Percentiles rank a stretch among this genome's conserved stretches.
Evolutionary conservation across 1,284 basidiomycete genomes (phyloP).

Genomic region (Leccinum solheimii): DNA sequence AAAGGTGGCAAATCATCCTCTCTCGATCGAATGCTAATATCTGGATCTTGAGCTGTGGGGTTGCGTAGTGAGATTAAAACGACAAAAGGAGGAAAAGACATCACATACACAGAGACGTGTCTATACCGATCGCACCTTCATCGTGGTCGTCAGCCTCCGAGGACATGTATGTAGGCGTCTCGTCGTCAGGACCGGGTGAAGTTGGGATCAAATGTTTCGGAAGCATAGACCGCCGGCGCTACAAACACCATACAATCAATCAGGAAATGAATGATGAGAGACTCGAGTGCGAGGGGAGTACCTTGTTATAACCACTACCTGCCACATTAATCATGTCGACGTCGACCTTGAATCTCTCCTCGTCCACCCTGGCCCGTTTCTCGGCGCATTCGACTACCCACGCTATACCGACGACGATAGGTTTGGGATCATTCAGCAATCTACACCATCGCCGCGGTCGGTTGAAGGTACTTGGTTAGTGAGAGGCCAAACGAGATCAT

Average conservation of each 20-base stretch:
- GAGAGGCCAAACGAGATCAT: not conserved
- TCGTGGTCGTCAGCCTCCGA: no score
- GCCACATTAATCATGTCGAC: conserved; percentile 68
- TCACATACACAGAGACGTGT: conserved; percentile 31
- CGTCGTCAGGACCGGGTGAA: conserved; percentile 31
- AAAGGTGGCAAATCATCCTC: not conserved
- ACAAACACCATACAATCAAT: not conserved
- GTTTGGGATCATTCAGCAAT: conserved; percentile 66
- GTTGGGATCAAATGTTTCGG: conserved; percentile 52
- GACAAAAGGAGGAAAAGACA: not conserved
- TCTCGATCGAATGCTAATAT: conserved; percentile 28
- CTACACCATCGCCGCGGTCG: conserved; percentile 33
- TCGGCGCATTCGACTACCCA: conserved; percentile 91
- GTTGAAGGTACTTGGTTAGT: not conserved
- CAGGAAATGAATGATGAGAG: no score
- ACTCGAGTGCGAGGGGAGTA: conserved; percentile 35
- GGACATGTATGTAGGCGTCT: conserved; percentile 8
- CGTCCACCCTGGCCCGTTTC: conserved; percentile 62
- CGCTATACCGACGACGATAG: conserved; percentile 81
- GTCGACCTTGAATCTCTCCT: conserved; percentile 68
- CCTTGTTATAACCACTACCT: conserved; percentile 63
- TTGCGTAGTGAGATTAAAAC: no score
- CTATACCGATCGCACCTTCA: conserved; percentile 15
- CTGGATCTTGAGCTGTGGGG: conserved; percentile 30
- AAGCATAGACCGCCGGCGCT: conserved; percentile 68